These are phyloP conservation scores for Exophiala mesophila DNA, from an alignment of 2,329 filamentous ascomycete species.

Conservation along the genomic window DNA sequence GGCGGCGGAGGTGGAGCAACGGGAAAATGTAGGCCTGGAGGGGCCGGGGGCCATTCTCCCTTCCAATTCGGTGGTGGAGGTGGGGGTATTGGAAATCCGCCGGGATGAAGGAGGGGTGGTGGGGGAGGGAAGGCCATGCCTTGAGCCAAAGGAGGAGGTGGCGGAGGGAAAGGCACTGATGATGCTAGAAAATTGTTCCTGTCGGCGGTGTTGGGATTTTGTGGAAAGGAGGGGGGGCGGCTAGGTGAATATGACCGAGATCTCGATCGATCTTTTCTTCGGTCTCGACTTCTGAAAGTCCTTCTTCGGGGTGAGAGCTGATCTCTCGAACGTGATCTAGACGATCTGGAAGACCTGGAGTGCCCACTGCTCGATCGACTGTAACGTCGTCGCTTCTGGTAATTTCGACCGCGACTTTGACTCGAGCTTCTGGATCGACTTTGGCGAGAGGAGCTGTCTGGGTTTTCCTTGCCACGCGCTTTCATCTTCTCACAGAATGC, in stretches of 20 bases:
- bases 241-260: slow-evolving; percentile 18
- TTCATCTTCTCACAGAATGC: slow-evolving; percentile 79
- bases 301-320: slow-evolving; percentile 4
- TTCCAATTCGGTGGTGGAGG: slow-evolving; percentile 24
- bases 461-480: slow-evolving; percentile 31
- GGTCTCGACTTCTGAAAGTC: slow-evolving; percentile 7
- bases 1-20: slow-evolving; percentile 10
- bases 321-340: slow-evolving; percentile 29
- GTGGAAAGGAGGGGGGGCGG: too few relatives aligned
- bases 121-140: background rate
- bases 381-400: slow-evolving; percentile 36
- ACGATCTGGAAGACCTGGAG: slow-evolving; percentile 25
- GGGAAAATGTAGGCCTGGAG: slow-evolving; percentile 13
- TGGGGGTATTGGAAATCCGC: slow-evolving; percentile 6
- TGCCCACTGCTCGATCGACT: slow-evolving; percentile 34
- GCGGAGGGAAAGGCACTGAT: slow-evolving; percentile 1
- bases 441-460: slow-evolving; percentile 1
- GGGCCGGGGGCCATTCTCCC: slow-evolving; percentile 26
- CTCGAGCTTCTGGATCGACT: slow-evolving; percentile 24
- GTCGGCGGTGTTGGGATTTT: too few relatives aligned
- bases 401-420: slow-evolving; percentile 35
- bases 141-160: too few relatives aligned
- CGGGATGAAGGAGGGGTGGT: slow-evolving; percentile 1
- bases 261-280: slow-evolving; percentile 12
- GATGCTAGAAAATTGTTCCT: too few relatives aligned